Base-by-base conservation (phyloP, 1,284 basidiomycete species). In the Limonomyces culmigenus region DNA sequence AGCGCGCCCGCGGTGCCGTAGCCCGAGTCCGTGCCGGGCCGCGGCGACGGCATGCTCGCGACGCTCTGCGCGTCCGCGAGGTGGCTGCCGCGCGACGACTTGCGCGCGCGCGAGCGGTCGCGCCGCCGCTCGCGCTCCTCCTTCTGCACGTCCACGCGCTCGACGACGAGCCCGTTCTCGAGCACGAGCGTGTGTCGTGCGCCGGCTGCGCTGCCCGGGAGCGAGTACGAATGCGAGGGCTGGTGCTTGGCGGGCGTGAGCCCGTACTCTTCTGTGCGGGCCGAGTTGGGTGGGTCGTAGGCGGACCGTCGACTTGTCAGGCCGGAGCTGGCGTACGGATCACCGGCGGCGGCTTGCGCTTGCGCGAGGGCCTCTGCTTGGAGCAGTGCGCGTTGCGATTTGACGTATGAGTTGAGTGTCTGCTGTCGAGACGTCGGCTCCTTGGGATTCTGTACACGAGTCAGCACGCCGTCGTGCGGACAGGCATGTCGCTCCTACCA, bases 141-240 rank as follows among this genome's bases (percentile, higher is more conserved):
- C 43, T 65, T 73, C 31, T 74, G 70, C n/a, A 88, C 70, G 52
- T 87, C 70, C 32, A 87, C 77, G 39, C 81, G 77, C 46, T 89
- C 84, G 5, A 88, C 74, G 34, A 86, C 79, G 67, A 88, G 74
- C 5, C 83, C 84, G 46, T 83, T 87, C 50, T 86, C 77, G 12
- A 89, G 64, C 10, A 88, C 56, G 0, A 81, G 85, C 3, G 83
- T 65, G 38, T 87, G 78, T 14, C 80, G 71, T 14, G 61, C 50
- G 2, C 60, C 50, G 13, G 46, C 34, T n/a, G 23, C 8, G 8
- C 8, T 8, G 23, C 8, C 23, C 8, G 8, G 8, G 8, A 8
- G 23, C 23, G 23, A 27, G n/a, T 8, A 8, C 11, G 58, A 53
- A 13, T 65, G 52, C 11, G 63, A 60, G 19, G 60, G 58, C 25